Evolutionary conservation across 78 protist genomes (phyloP), one percentile per base, ranked within the genome.

Genomic region (Cavenderia fasciculata): DNA sequence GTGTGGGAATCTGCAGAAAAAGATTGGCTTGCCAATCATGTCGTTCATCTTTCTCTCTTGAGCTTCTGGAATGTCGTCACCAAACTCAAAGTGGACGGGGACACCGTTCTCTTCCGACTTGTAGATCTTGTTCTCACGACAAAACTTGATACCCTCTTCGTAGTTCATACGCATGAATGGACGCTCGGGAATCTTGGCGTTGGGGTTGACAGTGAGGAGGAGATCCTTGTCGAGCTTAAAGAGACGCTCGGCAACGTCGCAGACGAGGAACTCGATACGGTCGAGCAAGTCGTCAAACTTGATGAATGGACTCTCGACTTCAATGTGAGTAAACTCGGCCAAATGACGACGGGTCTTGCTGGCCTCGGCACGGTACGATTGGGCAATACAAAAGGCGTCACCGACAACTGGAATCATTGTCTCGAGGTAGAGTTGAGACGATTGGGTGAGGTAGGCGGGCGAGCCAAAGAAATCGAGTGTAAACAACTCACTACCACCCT

Each of bases 21-120:
- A 66, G 69, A 97, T 94, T 49, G 99, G 99, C 27, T 57, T 69
- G 27, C 97, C 97, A 56, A 98, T 97, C 57, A 61, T 41, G 78
- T 96, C 99, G 38, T 96, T 87, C 98, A 98, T 97, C 51, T 27
- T 29, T 23, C 99, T 78, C 78, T 98, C 99, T 27, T 97, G 98
- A 29, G 76, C 85, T 59, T 98, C 99, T 62, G 99, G 95, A 57
- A 98, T 97, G 76, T 98, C 99, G 73, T 98, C 97, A 36, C 95
- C 98, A 70, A 27, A 87, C 52, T 96, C 82, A 59, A 95, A 98
- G 33, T 54, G 62, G 0, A 33, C 25, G 36, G 57, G 85, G 1
- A 41, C 41, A 25, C 69, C 92, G 78, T 94, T 76, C 61, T 95
- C 94, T 4, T 86, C 72, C 40, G 61, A 74, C 74, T 96, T 95